Conservation (phyloP, 306 rosid genomes). For the Casuarina glauca region DNA sequence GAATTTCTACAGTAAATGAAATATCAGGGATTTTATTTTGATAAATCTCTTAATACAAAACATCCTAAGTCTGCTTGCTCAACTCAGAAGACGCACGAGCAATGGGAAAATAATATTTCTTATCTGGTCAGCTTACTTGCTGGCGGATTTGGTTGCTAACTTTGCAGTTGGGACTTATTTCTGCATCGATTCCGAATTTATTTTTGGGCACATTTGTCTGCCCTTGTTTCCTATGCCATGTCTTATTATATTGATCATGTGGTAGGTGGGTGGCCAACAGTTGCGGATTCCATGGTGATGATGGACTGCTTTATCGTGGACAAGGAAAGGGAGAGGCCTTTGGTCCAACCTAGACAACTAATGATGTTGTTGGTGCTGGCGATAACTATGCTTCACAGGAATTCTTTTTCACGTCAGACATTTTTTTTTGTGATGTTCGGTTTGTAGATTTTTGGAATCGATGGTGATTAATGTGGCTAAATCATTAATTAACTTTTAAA, state of each 20-base stretch:
- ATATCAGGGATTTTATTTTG: no score
- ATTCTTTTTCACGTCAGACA: conserved; percentile 88
- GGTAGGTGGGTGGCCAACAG: conserved; percentile 94
- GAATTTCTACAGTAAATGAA: no score
- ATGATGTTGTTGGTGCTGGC: conserved; percentile 93
- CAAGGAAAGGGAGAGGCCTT: conserved; percentile 70
- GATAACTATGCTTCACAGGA: conserved; percentile 82
- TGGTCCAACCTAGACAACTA: conserved; percentile 87
- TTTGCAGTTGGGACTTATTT: no score
- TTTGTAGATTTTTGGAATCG: neutral
- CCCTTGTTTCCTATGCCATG: neutral
- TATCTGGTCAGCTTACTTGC: no score
- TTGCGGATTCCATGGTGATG: conserved; percentile 96
- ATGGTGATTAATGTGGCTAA: neutral
- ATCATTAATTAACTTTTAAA: neutral
- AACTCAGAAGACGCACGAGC: no score
- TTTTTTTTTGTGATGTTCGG: neutral
- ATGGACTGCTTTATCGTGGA: conserved; percentile 86
- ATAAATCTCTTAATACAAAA: no score
- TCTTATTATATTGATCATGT: conserved; percentile 2
- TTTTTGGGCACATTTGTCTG: no score
- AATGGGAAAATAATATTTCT: no score
- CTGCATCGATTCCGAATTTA: no score
- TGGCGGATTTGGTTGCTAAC: no score
- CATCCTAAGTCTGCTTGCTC: no score